Evolutionary conservation across 768 basidiomycete species (phyloP).

Genomic region (Hysterangium stoloniferum): DNA sequence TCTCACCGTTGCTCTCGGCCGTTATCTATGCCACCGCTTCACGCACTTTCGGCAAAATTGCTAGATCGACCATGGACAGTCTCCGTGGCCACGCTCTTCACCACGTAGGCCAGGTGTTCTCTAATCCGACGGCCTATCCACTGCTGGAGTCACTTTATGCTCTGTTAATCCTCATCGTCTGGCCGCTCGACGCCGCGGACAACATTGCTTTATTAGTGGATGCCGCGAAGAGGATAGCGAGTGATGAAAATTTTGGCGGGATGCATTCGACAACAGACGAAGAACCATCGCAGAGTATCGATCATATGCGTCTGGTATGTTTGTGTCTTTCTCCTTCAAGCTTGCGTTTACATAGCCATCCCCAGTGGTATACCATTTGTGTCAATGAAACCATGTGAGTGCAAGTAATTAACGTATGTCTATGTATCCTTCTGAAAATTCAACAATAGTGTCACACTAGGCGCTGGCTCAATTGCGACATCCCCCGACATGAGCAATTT

Average conservation of each 20-base stretch:
- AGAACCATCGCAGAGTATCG: background rate
- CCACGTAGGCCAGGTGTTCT: slow-evolving; percentile 8
- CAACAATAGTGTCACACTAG: no score
- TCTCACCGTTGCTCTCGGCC: slow-evolving; percentile 7
- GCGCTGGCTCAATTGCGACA: background rate
- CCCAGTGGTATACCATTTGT: slow-evolving; percentile 12
- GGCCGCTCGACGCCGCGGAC: slow-evolving; percentile 9
- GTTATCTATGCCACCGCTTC: slow-evolving; percentile 8
- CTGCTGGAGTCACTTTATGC: slow-evolving; percentile 7
- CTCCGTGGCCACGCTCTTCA: background rate
- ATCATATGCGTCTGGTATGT: slow-evolving; percentile 4
- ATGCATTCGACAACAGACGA: background rate
- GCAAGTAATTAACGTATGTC: no score
- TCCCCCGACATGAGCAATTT: background rate
- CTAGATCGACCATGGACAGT: background rate
- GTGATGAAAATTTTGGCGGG: no score
- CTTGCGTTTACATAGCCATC: background rate
- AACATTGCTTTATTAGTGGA: slow-evolving; percentile 4
- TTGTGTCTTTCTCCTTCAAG: background rate
- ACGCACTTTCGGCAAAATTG: background rate
- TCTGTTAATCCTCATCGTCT: slow-evolving; percentile 3
- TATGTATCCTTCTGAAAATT: no score
- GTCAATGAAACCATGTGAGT: slow-evolving; percentile 10
- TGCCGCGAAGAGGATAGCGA: slow-evolving; percentile 5
- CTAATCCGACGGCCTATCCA: slow-evolving; percentile 5